Evolutionary conservation across 1,139 yeast genomes (phyloP).

Genomic region (Kluyveromyces sp.): DNA sequence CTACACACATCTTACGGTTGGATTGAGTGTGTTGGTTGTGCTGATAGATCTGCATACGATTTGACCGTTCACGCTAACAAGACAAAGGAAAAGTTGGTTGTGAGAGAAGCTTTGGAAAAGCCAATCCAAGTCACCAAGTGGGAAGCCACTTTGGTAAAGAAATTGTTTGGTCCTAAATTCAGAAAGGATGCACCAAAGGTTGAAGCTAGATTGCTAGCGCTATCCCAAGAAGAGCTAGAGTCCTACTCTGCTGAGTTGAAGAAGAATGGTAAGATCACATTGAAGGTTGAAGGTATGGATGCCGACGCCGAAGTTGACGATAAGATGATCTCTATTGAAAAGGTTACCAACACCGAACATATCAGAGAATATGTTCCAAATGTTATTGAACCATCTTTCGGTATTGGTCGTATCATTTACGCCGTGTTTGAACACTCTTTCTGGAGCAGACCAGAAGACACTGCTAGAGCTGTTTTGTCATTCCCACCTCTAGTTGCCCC

Average conservation of each 20-base stretch:
- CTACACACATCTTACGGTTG: slow-evolving; percentile 93
- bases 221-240: slow-evolving; percentile 84
- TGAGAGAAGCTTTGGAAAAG: slow-evolving; percentile 78
- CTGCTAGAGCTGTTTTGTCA: slow-evolving; percentile 84
- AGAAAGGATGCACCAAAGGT: slow-evolving; percentile 94
- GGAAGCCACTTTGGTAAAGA: slow-evolving; percentile 83
- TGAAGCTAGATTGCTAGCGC: slow-evolving; percentile 65
- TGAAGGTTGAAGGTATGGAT: slow-evolving; percentile 54
- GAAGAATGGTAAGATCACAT: slow-evolving; percentile 53
- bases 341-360: slow-evolving; percentile 77
- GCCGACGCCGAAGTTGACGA: slow-evolving; percentile 63
- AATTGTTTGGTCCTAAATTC: slow-evolving; percentile 95
- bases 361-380: slow-evolving; percentile 94
- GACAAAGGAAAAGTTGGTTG: slow-evolving; percentile 91
- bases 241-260: slow-evolving; percentile 63
- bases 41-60: slow-evolving; percentile 98
- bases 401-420: slow-evolving; percentile 96
- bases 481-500: slow-evolving; percentile 97
- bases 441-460: slow-evolving; percentile 92
- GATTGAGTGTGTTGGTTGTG: slow-evolving; percentile 99
- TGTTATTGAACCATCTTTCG: slow-evolving; percentile 98
- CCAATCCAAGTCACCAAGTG: slow-evolving; percentile 77
- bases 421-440: slow-evolving; percentile 88
- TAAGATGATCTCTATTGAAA: slow-evolving; percentile 65
- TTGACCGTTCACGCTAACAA: slow-evolving; percentile 90